Conservation (phyloP, 2,329 filamentous ascomycete genomes). For the Xylariomycetidae sp. region DNA sequence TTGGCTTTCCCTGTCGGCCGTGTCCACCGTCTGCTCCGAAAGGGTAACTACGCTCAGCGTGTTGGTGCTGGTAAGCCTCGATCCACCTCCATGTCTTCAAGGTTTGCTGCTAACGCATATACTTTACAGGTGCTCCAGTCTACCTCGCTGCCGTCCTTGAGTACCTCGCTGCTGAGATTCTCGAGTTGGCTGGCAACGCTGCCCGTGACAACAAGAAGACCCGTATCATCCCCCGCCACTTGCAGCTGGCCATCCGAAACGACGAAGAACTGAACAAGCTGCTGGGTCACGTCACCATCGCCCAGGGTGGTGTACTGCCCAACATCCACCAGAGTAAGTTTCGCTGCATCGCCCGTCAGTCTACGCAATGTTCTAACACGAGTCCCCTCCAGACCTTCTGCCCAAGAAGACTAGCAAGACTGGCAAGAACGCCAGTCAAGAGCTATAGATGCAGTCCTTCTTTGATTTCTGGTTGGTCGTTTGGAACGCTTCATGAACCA, state of each 20-base stretch:
- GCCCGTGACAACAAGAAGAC: conserved; percentile 99
- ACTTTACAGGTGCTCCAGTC: conserved; percentile 65
- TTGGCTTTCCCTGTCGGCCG: conserved; percentile 98
- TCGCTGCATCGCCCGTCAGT: conserved; percentile 17
- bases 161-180: conserved; percentile 97
- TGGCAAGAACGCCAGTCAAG: conserved; percentile 89
- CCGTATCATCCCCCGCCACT: conserved; percentile 97
- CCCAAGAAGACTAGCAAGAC: conserved; percentile 98
- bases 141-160: conserved; percentile 97
- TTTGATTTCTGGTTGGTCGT: conserved; percentile 59
- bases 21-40: conserved; percentile 98
- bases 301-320: conserved; percentile 93
- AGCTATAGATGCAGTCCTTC: conserved; percentile 68
- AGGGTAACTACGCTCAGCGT: conserved; percentile 99
- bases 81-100: background rate
- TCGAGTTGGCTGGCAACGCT: conserved; percentile 97
- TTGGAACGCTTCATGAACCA: conserved; percentile 73
- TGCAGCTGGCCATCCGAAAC: conserved; percentile 98
- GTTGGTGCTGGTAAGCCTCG: conserved; percentile 78
- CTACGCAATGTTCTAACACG: conserved; percentile 32
- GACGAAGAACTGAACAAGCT: conserved; percentile 99
- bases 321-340: conserved; percentile 95
- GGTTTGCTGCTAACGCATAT: conserved; percentile 11
- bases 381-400: conserved; percentile 68
- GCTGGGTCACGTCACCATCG: conserved; percentile 91